phyloP scores from a whole-genome alignment of 2,329 filamentous ascomycete species.

The Dactylellina leptospora region DNA sequence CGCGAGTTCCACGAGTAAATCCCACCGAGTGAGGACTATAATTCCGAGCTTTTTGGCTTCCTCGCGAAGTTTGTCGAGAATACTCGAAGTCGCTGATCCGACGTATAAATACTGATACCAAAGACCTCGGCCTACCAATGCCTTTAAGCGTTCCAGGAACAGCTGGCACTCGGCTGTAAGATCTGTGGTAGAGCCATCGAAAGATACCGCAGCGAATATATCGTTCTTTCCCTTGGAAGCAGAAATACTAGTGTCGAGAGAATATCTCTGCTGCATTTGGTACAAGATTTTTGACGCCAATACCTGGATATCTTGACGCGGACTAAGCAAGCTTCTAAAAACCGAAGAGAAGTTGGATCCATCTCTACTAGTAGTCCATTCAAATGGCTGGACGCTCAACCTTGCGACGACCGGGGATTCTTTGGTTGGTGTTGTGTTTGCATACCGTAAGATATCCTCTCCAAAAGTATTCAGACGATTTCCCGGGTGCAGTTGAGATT shows the following conservation, averaged over 20 bases:
- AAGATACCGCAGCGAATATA: not conserved
- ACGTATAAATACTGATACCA: conserved; percentile 1
- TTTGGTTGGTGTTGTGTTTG: not conserved
- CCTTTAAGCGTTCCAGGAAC: not conserved
- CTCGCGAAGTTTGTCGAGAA: not conserved
- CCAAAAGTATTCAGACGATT: not conserved
- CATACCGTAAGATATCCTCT: not conserved
- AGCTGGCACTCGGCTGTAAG: not conserved
- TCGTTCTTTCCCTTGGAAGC: not conserved
- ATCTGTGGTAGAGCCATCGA: not conserved
- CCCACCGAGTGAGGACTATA: not conserved
- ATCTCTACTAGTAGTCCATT: not conserved
- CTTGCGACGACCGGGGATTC: not conserved
- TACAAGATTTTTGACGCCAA: conserved; percentile 11
- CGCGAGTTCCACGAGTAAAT: not conserved
- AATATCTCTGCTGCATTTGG: not conserved
- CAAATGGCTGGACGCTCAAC: not conserved
- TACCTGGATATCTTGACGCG: conserved; percentile 2
- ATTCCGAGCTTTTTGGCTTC: not conserved
- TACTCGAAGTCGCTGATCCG: not conserved
- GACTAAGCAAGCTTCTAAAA: not conserved
- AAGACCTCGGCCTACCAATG: not conserved
- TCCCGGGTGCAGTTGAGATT: not conserved
- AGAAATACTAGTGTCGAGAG: not conserved
- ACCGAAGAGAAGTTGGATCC: not conserved